Conservation (phyloP, 257 asterid species). For the Vinca minor region DNA sequence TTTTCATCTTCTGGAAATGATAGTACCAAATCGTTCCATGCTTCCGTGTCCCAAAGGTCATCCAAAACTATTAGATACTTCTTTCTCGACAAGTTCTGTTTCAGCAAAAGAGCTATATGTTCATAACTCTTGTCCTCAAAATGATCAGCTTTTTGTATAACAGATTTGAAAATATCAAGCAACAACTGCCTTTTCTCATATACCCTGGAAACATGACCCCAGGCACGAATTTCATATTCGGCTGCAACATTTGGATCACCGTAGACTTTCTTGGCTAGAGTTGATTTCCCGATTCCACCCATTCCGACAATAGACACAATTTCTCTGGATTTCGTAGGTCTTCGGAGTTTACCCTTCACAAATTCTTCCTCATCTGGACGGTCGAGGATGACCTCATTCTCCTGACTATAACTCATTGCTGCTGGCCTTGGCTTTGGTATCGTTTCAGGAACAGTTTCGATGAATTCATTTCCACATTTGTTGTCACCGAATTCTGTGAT, state of each 20-base stretch:
- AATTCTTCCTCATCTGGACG: not conserved
- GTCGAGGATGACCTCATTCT: not conserved
- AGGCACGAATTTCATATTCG: not conserved
- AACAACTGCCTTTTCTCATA: not conserved
- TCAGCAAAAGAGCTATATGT: not conserved
- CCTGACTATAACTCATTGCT: not conserved
- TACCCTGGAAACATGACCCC: not conserved
- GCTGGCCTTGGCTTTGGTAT: too few species aligned
- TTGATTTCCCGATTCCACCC: not conserved
- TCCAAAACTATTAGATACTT: slow-evolving; percentile 7
- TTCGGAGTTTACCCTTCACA: not conserved
- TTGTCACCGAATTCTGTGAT: too few species aligned
- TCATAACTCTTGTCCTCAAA: not conserved
- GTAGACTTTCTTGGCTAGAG: slow-evolving; percentile 6
- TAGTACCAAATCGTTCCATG: not conserved
- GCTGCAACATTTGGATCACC: not conserved
- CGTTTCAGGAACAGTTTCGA: too few species aligned
- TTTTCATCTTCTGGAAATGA: slow-evolving; percentile 6
- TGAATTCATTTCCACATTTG: too few species aligned
- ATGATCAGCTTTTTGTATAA: not conserved
- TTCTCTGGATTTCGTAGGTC: not conserved
- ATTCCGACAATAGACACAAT: slow-evolving; percentile 3
- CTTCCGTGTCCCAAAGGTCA: slow-evolving; percentile 1
- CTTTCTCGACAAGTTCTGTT: not conserved
- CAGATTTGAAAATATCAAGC: not conserved